Conservation (phyloP, 169 alveolate genomes). For the Babesia divergens region DNA sequence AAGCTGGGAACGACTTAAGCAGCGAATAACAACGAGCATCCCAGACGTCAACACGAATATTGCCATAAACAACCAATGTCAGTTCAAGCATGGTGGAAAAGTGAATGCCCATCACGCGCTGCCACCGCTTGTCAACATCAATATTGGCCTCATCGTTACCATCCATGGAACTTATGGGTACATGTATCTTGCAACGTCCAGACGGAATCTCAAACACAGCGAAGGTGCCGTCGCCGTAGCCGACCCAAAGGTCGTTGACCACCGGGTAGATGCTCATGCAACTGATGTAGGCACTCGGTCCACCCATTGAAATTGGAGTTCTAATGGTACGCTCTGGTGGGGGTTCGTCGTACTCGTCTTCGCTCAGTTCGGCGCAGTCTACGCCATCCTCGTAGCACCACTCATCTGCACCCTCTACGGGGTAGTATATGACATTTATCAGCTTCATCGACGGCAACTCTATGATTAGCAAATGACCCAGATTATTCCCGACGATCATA, state of each 20-base stretch:
- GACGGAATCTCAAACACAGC: conserved; percentile 43
- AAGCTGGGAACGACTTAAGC: conserved; percentile 25
- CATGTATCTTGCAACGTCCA: conserved; percentile 31
- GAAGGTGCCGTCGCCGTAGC: conserved; percentile 61
- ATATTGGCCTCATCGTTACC: background rate
- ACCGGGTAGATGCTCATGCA: conserved; percentile 28
- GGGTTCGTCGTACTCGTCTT: conserved; percentile 21
- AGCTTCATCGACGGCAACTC: conserved; percentile 53
- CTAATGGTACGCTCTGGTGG: background rate
- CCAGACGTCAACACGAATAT: conserved; percentile 49
- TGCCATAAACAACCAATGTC: conserved; percentile 52
- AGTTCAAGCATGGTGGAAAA: conserved; percentile 43
- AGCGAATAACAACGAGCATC: conserved; percentile 20
- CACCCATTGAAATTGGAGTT: background rate
- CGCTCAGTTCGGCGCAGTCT: background rate
- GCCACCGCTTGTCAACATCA: conserved; percentile 14
- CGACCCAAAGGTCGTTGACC: conserved; percentile 61
- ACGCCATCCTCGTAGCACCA: background rate
- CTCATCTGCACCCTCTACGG: background rate
- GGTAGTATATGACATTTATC: conserved; percentile 45
- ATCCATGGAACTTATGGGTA: conserved; percentile 8
- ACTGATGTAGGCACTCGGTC: conserved; percentile 30
- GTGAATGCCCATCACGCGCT: conserved; percentile 43
- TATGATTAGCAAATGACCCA: conserved; percentile 47
- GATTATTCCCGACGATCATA: conserved; percentile 53